Evolutionary conservation across 2,329 filamentous ascomycete species (phyloP).

Genomic region (Rhynchosporium secalis): DNA sequence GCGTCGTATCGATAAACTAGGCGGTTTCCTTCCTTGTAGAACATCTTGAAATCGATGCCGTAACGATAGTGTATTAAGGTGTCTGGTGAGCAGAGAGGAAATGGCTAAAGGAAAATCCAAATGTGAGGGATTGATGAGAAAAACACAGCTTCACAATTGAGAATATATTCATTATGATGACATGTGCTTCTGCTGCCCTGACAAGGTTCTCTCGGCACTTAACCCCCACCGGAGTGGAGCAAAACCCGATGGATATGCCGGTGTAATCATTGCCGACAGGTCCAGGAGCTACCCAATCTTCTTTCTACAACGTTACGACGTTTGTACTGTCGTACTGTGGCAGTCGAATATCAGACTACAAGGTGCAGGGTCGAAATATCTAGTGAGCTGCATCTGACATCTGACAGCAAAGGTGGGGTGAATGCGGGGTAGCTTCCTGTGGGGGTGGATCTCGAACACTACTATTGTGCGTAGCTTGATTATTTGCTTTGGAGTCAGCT

Average conservation of each 20-base stretch:
- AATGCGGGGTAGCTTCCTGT: background rate
- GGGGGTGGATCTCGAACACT: background rate
- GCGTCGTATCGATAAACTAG: constrained; percentile 43
- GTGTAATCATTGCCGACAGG: too few relatives aligned
- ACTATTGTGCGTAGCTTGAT: background rate
- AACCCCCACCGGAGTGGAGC: constrained; percentile 2
- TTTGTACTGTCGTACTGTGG: too few relatives aligned
- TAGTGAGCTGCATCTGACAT: background rate
- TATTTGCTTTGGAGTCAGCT: background rate
- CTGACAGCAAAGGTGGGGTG: background rate
- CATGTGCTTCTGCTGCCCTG: background rate
- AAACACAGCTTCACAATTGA: background rate
- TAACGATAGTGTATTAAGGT: too few relatives aligned
- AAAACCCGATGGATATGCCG: background rate
- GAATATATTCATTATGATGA: background rate
- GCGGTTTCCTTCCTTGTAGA: constrained; percentile 31
- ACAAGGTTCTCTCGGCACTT: background rate
- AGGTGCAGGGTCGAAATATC: background rate
- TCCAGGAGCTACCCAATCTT: too few relatives aligned
- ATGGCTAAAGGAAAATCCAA: background rate
- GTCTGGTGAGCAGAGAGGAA: background rate
- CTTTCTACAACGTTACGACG: background rate
- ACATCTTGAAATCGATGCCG: constrained; percentile 25
- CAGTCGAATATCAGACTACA: background rate
- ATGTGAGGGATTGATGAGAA: background rate